Conservation (phyloP, 2,329 filamentous ascomycete genomes). For the Stemphylium vesicarium region DNA sequence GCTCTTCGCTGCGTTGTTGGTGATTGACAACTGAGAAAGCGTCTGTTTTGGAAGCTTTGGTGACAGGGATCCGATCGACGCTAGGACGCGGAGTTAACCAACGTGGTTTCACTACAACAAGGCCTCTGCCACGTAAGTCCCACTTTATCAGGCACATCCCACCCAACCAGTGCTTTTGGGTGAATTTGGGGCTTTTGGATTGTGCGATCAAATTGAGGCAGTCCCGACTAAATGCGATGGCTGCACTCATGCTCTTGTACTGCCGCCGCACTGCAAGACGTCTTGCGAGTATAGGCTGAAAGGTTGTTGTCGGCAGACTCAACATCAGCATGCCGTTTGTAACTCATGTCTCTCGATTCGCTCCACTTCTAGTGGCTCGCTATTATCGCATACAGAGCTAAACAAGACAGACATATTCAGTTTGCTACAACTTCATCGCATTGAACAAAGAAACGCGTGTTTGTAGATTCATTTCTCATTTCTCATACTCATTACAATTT, state of each 20-base stretch:
- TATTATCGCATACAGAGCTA: neutral
- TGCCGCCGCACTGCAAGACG: no score
- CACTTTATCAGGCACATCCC: no score
- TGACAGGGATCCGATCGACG: conserved; percentile 17
- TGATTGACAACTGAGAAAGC: conserved; percentile 27
- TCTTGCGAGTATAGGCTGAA: no score
- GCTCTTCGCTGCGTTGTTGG: conserved; percentile 23
- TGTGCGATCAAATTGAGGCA: no score
- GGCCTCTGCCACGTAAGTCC: neutral
- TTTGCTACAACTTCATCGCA: neutral
- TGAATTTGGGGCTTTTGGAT: no score
- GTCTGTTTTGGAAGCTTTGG: conserved; percentile 22
- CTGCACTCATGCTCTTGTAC: no score
- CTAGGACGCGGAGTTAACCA: conserved; percentile 19
- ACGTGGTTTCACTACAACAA: neutral
- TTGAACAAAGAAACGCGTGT: neutral
- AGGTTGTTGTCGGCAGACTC: no score
- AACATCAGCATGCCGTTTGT: no score
- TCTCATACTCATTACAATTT: conserved; percentile 28
- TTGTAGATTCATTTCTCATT: conserved; percentile 17
- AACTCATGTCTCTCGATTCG: no score
- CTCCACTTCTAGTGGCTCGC: no score
- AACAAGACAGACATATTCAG: neutral
- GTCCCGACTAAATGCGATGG: no score
- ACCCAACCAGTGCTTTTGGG: no score